A percentile compares a stretch with the other conserved stretches of the same genome.
Conservation (phyloP, 1,139 yeast species). For the Hemisphaericaspora subhashii region DNA sequence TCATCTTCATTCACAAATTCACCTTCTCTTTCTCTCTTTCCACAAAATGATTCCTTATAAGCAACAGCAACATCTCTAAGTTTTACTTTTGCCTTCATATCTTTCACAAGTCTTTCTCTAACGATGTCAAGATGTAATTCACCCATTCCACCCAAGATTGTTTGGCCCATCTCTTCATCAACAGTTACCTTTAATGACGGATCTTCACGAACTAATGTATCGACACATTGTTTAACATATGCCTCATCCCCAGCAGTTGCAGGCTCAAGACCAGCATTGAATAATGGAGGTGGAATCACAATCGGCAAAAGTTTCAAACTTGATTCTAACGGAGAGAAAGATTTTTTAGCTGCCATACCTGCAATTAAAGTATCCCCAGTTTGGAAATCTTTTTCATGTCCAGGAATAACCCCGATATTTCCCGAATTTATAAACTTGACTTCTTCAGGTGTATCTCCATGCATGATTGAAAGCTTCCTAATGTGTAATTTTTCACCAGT, state of each 20-base stretch:
- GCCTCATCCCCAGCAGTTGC: constrained; percentile 77
- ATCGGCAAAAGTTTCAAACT: constrained; percentile 70
- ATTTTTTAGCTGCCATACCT: constrained; percentile 45
- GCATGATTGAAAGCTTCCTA: constrained; percentile 75
- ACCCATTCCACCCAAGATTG: constrained; percentile 92
- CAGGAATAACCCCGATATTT: constrained; percentile 86
- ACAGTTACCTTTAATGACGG: constrained; percentile 29
- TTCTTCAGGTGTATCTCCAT: constrained; percentile 82
- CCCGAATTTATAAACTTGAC: constrained; percentile 67
- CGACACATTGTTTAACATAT: constrained; percentile 65
- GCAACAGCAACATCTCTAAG: constrained; percentile 86
- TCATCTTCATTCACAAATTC: constrained; percentile 16
- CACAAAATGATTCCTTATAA: constrained; percentile 69
- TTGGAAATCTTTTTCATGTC: constrained; percentile 64
- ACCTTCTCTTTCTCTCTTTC: constrained; percentile 7
- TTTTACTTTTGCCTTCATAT: constrained; percentile 78
- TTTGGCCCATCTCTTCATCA: constrained; percentile 90
- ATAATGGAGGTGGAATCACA: constrained; percentile 87
- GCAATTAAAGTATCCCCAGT: constrained; percentile 90
- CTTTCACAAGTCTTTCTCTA: constrained; percentile 70
- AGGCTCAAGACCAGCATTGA: constrained; percentile 84
- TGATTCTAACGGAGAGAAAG: constrained; percentile 51
- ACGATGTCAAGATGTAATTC: constrained; percentile 91
- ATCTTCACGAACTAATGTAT: constrained; percentile 69
- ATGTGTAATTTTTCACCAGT: constrained; percentile 67